Percentiles rank a stretch among this genome's conserved stretches.
These are phyloP conservation scores for Ambrosiella beaveri DNA, from an alignment of 2,329 filamentous ascomycete genomes.

Conservation along the genomic window DNA sequence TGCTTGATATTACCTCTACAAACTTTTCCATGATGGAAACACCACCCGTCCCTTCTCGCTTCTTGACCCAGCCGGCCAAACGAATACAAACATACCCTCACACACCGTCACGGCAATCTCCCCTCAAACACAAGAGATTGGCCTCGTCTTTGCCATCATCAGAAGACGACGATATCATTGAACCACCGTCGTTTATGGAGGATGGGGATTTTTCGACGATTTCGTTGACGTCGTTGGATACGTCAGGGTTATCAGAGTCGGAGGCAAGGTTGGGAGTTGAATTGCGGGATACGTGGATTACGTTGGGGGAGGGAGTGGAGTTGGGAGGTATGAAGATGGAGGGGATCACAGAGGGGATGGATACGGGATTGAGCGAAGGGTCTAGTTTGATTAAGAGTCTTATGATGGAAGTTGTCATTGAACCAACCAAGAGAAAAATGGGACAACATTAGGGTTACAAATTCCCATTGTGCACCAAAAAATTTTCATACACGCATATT, in stretches of 20 bases:
- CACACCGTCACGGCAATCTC: neutral
- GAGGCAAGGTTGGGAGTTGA: neutral
- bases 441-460: no score
- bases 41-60: neutral
- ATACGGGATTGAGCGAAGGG: no score
- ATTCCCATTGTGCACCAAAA: no score
- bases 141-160: neutral
- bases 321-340: no score
- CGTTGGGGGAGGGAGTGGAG: neutral
- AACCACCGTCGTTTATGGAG: neutral
- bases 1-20: no score
- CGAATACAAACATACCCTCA: neutral
- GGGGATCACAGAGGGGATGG: no score
- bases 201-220: neutral
- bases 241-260: neutral
- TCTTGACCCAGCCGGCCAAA: neutral
- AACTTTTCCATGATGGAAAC: neutral
- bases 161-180: neutral
- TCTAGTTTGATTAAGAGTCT: no score
- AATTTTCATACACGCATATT: no score
- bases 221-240: neutral
- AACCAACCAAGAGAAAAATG: no score
- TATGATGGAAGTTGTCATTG: no score
- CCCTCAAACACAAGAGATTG: neutral
- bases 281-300: neutral